Percentiles rank a stretch among this genome's conserved stretches.
Conservation (phyloP, 352 stramenopile species). For the Pythium dissimile region DNA sequence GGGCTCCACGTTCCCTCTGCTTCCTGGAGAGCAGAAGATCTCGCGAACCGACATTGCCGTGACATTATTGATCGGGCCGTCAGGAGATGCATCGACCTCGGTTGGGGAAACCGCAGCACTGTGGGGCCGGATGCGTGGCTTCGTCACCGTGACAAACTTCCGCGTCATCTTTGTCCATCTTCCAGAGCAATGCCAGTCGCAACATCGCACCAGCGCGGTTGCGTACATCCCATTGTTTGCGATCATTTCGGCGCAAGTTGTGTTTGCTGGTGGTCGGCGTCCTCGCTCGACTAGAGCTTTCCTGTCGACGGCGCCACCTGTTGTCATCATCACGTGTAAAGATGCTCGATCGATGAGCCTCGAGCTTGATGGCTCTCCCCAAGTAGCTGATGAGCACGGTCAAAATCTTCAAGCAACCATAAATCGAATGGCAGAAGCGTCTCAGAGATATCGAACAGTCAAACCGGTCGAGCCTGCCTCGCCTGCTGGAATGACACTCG, state of each 20-base stretch:
- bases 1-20: slow-evolving; percentile 4
- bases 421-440: slow-evolving; percentile 45
- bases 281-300: slow-evolving; percentile 51
- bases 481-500: slow-evolving; percentile 2
- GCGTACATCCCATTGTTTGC: slow-evolving; percentile 78
- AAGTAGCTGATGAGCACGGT: slow-evolving; percentile 47
- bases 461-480: slow-evolving; percentile 1
- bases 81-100: slow-evolving; percentile 34
- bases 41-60: slow-evolving; percentile 44
- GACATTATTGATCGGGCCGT: slow-evolving; percentile 59
- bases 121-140: slow-evolving; percentile 64
- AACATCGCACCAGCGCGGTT: slow-evolving; percentile 33
- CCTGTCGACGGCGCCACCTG: slow-evolving; percentile 44
- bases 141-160: slow-evolving; percentile 74
- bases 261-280: slow-evolving; percentile 54
- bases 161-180: slow-evolving; percentile 63
- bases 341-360: slow-evolving; percentile 71
- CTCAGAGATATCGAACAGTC: slow-evolving; percentile 49
- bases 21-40: slow-evolving; percentile 39
- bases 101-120: slow-evolving; percentile 45
- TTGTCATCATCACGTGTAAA: slow-evolving; percentile 74
- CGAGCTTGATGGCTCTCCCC: slow-evolving; percentile 47
- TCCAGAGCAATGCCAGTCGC: slow-evolving; percentile 44
- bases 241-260: slow-evolving; percentile 53
- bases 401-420: slow-evolving; percentile 51